Conservation (phyloP, 2,329 filamentous ascomycete genomes). For the Davidsoniella eucalypti region DNA sequence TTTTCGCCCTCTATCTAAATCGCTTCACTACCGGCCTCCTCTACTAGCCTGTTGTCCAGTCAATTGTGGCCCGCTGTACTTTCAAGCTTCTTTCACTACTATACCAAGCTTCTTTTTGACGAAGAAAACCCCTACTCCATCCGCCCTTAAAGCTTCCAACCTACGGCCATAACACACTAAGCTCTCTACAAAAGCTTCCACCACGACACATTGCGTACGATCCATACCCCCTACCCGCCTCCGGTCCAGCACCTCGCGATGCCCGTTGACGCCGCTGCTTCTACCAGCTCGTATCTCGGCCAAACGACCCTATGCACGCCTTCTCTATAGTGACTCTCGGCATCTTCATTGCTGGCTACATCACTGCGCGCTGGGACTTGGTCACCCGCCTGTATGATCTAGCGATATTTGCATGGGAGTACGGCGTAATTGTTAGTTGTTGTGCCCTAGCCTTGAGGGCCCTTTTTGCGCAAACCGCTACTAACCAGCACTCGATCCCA, state of each 20-base stretch:
- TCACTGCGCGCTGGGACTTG: conserved; percentile 96
- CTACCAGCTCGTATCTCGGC: conserved; percentile 5
- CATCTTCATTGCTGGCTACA: conserved; percentile 99
- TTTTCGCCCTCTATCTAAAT: too few species aligned
- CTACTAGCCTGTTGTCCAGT: too few species aligned
- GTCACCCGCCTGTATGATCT: conserved; percentile 94
- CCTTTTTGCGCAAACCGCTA: not conserved
- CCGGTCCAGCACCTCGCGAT: conserved; percentile 4
- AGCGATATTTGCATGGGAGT: conserved; percentile 92
- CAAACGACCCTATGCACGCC: conserved; percentile 68
- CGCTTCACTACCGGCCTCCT: too few species aligned
- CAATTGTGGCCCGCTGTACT: too few species aligned
- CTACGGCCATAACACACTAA: not conserved
- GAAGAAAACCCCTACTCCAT: too few species aligned
- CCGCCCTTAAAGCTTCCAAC: too few species aligned
- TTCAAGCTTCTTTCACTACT: too few species aligned
- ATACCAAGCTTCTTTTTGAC: too few species aligned
- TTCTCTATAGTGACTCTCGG: conserved; percentile 90
- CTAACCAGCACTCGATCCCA: conserved; percentile 4
- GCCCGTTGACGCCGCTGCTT: conserved; percentile 1
- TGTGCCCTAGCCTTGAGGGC: not conserved
- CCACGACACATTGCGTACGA: not conserved
- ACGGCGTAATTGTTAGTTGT: conserved; percentile 76
- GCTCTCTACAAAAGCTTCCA: not conserved
- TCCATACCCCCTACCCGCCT: not conserved